phyloP scores from a whole-genome alignment of 23 red algal species.

The Chondrus crispus region DNA sequence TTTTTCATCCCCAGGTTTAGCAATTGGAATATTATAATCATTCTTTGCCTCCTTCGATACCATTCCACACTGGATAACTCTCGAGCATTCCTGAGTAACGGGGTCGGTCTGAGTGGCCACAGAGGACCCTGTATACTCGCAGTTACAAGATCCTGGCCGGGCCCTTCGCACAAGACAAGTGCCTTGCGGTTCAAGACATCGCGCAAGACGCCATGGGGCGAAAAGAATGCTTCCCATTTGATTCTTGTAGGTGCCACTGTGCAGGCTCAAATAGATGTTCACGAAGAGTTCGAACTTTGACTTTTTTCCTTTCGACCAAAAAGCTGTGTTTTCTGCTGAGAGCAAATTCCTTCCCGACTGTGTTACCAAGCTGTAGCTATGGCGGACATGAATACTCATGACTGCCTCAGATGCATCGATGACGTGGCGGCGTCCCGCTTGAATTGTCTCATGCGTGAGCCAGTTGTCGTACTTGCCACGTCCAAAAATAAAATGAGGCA shows the following conservation, averaged over 20 bases:
- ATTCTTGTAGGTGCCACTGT: constrained; percentile 76
- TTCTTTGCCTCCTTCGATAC: constrained; percentile 55
- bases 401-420: constrained; percentile 92
- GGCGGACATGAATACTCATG: constrained; percentile 71
- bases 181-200: constrained; percentile 62
- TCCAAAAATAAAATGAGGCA: constrained; percentile 93
- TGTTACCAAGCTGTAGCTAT: constrained; percentile 70
- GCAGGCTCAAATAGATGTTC: constrained; percentile 86
- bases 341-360: not conserved
- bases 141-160: constrained; percentile 78
- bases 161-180: constrained; percentile 71
- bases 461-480: constrained; percentile 99
- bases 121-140: constrained; percentile 81
- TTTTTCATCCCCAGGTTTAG: not conserved
- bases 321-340: constrained; percentile 20
- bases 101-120: constrained; percentile 80
- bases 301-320: constrained; percentile 83
- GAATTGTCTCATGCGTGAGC: constrained; percentile 92
- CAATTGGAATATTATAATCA: constrained; percentile 62
- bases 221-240: constrained; percentile 85
- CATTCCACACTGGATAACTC: constrained; percentile 76
- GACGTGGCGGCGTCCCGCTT: constrained; percentile 60
- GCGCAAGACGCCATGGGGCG: constrained; percentile 80
- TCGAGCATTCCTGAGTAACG: constrained; percentile 25
- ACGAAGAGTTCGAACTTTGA: constrained; percentile 89